These are phyloP conservation scores for Rhizopogon sp. DNA, from an alignment of 768 basidiomycete genomes.

Conservation along the genomic window DNA sequence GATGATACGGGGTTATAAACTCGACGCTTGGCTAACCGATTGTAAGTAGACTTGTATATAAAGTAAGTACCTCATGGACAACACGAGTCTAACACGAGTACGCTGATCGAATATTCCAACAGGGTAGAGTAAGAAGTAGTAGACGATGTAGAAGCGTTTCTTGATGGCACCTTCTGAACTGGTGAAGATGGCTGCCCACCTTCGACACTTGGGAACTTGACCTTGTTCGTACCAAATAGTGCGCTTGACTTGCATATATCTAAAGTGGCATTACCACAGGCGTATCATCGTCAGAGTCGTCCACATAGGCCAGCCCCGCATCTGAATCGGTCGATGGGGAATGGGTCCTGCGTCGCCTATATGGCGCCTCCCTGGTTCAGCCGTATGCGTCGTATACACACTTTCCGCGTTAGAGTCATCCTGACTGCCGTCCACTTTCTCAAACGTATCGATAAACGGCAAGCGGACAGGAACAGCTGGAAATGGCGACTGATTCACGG, in stretches of 20 bases:
- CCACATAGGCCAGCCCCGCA: slow-evolving; percentile 33
- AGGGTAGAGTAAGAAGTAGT: slow-evolving; percentile 9
- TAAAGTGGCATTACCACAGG: slow-evolving; percentile 24
- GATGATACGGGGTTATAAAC: no score
- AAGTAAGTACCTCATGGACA: no score
- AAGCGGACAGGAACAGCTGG: slow-evolving; percentile 29
- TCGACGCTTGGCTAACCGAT: no score
- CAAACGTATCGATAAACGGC: slow-evolving; percentile 52
- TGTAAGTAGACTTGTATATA: no score
- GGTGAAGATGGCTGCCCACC: neutral
- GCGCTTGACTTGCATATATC: slow-evolving; percentile 14
- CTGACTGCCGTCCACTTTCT: neutral
- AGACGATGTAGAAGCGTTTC: slow-evolving; percentile 22
- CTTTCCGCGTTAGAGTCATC: slow-evolving; percentile 27
- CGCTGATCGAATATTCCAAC: no score
- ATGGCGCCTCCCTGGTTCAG: slow-evolving; percentile 8
- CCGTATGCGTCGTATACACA: slow-evolving; percentile 26
- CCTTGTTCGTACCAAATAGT: slow-evolving; percentile 14
- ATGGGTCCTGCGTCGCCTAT: slow-evolving; percentile 10
- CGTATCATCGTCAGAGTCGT: slow-evolving; percentile 27
- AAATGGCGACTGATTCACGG: slow-evolving; percentile 18
- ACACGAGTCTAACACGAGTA: no score
- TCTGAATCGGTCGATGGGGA: slow-evolving; percentile 26
- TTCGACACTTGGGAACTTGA: slow-evolving; percentile 35
- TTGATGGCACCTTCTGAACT: slow-evolving; percentile 15